Evolutionary conservation across 1,139 yeast genomes (phyloP), one percentile per base, ranked within the genome.

Genomic region (Meyerozyma guilliermondii): DNA sequence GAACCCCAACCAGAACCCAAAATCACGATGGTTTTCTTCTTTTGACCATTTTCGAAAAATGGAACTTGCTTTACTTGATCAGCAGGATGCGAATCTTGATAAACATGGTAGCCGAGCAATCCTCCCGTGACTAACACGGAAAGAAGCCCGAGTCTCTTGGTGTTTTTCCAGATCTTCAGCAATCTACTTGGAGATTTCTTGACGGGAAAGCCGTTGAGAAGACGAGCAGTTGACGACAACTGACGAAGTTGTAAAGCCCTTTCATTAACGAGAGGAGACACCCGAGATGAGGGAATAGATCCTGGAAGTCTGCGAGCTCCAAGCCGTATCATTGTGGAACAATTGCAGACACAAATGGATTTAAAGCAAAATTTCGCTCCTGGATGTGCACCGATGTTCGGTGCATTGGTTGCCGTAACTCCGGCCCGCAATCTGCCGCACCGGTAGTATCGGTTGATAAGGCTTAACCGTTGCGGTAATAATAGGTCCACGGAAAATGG

Each of bases 1-100:
- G 95, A 80, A 45, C 95, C 97, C 97, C 97, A 91, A 45, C 97
- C 97, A 37, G 95, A 80, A 46, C 98, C 97, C 54, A 91, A 76
- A 51, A 91, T 81, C 43, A 91, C 95, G 58, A 91, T 69, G 38
- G 91, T 88, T 71, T 91, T 91, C 75, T 87, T 87, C 61, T 83
- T 80, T 46, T 87, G 79, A 33, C 92, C 92, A 54, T 74, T 76
- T 41, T 76, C 73, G 53, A 81, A 79, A 31, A 71, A 63, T n/a
- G 81, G 77, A 9, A 79, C 66, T 41, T 67, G 59, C 46, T 66
- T 65, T 29, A 51, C 48, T 60, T 84, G 91, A 24, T 68, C 65
- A 33, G 71, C 70, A 4, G 91, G 91, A 50, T 74, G 72, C 5
- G 78, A 66, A 63, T 85, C 94, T 39, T 66, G 66, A 60, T 80